Percentiles rank a stretch among this genome's conserved stretches.
These are phyloP conservation scores for Meripilus lineatus DNA, from an alignment of 1,284 basidiomycete genomes.

Conservation along the genomic window DNA sequence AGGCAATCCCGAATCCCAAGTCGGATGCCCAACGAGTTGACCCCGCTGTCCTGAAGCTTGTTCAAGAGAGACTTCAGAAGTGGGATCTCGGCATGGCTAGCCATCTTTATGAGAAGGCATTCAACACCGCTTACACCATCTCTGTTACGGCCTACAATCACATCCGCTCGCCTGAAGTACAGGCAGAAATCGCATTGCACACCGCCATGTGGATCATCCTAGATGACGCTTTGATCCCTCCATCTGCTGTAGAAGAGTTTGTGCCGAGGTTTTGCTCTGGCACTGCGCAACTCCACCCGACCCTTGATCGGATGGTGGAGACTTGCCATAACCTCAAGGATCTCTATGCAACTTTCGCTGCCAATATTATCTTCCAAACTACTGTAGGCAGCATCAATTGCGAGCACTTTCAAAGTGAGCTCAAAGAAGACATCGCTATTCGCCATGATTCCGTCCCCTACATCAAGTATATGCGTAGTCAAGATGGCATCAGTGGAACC, in stretches of 20 bases:
- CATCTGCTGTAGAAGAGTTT: slow-evolving; percentile 1
- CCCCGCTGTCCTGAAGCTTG: too few relatives aligned
- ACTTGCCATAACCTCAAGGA: background rate
- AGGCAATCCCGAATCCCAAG: too few relatives aligned
- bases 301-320: slow-evolving; percentile 3
- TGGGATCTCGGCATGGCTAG: too few relatives aligned
- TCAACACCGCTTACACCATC: too few relatives aligned
- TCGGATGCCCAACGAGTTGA: too few relatives aligned
- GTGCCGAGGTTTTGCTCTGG: slow-evolving; percentile 3
- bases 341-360: background rate
- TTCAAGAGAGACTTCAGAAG: too few relatives aligned
- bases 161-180: too few relatives aligned
- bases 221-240: slow-evolving; percentile 5
- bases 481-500: background rate
- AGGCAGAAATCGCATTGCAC: slow-evolving; percentile 3
- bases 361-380: background rate
- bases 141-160: slow-evolving; percentile 7
- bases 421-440: background rate
- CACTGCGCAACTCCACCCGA: slow-evolving; percentile 2
- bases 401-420: background rate
- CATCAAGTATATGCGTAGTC: background rate
- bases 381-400: background rate
- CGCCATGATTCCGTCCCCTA: background rate
- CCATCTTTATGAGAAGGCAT: too few relatives aligned
- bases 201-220: slow-evolving; percentile 5